Conservation (phyloP, 2,329 filamentous ascomycete genomes). For the Neocatenulostroma microsporum region DNA sequence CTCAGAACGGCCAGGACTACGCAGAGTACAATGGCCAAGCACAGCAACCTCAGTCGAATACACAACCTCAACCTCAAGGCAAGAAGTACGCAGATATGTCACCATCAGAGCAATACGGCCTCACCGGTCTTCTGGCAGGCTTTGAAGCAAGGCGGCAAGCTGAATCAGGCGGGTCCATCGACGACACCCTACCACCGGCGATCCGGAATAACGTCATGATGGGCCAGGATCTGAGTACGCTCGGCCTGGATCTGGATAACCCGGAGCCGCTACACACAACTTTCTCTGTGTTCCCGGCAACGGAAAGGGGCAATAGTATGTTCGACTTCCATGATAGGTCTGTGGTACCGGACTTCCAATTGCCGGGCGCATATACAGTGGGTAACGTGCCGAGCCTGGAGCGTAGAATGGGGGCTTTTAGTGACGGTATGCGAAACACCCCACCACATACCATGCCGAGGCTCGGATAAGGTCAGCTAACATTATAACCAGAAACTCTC, state of each 20-base stretch:
- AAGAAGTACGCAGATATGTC: conserved; percentile 51
- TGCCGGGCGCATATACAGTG: conserved; percentile 58
- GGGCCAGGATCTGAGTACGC: conserved; percentile 56
- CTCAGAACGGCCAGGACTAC: too few relatives aligned
- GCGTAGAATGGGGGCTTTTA: conserved; percentile 26
- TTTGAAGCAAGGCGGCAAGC: conserved; percentile 25
- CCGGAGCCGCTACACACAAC: conserved; percentile 50
- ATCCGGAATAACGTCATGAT: conserved; percentile 42
- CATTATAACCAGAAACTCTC: conserved; percentile 57
- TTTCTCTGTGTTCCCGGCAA: conserved; percentile 53
- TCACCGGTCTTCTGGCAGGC: conserved; percentile 51
- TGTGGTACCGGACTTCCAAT: conserved; percentile 55
- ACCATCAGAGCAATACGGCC: conserved; percentile 52
- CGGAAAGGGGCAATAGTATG: conserved; percentile 29
- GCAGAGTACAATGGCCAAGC: too few relatives aligned
- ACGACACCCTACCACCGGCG: conserved; percentile 24
- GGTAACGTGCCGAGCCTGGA: conserved; percentile 57
- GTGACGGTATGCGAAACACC: conserved; percentile 26
- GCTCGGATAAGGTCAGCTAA: too few relatives aligned
- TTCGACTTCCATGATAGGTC: conserved; percentile 40
- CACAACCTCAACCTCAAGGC: conserved; percentile 20
- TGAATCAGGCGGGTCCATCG: conserved; percentile 22
- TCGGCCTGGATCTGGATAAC: conserved; percentile 55
- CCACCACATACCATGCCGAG: too few relatives aligned
- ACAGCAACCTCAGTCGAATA: conserved; percentile 7